Percentiles rank a stretch among this genome's conserved stretches.
These are phyloP conservation scores for Colletotrichum ledebouriae DNA, from an alignment of 2,329 filamentous ascomycete genomes.

Conservation along the genomic window DNA sequence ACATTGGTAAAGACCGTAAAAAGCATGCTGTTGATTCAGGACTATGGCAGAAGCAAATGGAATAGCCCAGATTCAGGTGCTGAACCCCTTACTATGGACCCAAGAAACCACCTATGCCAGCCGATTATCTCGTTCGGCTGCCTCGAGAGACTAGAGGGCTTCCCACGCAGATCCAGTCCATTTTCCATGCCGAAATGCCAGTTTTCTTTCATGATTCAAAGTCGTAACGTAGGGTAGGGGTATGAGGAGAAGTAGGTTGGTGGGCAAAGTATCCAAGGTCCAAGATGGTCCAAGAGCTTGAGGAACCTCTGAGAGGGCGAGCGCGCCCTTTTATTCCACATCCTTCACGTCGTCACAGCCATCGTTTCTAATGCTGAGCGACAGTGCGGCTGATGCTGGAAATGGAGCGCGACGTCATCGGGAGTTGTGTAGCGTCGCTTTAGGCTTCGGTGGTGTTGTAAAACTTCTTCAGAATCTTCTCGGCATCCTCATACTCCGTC, in stretches of 20 bases:
- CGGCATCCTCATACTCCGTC: conserved; percentile 80
- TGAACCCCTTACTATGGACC: conserved; percentile 20
- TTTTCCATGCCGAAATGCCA: conserved; percentile 38
- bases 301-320: conserved; percentile 4
- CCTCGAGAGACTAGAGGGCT: conserved; percentile 4
- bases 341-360: conserved; percentile 47
- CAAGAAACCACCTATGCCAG: conserved; percentile 22
- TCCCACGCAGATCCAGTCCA: conserved; percentile 36
- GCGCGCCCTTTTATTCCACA: conserved; percentile 36
- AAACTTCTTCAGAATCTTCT: conserved; percentile 78
- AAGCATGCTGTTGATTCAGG: conserved; percentile 37
- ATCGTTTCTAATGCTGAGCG: conserved; percentile 51
- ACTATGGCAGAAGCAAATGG: conserved; percentile 36
- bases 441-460: conserved; percentile 54
- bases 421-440: conserved; percentile 41
- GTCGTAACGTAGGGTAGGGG: conserved; percentile 36
- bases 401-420: conserved; percentile 30
- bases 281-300: conserved; percentile 22
- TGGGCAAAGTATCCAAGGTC: conserved; percentile 36
- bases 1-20: conserved; percentile 32
- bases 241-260: conserved; percentile 38
- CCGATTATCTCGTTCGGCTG: conserved; percentile 20
- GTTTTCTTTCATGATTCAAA: conserved; percentile 35
- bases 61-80: conserved; percentile 23
- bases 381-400: conserved; percentile 22